Evolutionary conservation across 2,329 filamentous ascomycete genomes (phyloP), one percentile per base, ranked within the genome.

Genomic region (Paraphoma chrysanthemicola): DNA sequence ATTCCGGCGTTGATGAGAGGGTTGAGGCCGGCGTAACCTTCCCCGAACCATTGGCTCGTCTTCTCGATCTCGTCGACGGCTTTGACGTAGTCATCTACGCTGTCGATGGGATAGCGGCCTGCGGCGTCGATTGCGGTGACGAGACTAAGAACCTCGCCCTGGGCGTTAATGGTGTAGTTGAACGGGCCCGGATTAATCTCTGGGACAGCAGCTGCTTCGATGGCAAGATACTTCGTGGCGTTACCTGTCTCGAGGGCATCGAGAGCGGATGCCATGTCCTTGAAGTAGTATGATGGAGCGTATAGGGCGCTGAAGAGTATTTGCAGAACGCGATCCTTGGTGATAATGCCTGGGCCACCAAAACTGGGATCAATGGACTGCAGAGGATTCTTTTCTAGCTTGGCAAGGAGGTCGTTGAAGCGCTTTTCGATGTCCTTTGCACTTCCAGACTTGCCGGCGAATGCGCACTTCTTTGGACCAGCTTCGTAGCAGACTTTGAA

Each of bases 401-500:
- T 49, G 1, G 41, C 14, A 28, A 64, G 47, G 3, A 60, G 41
- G 10, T 38, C 29, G 18, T 54, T 38, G 48, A 56, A 62, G 30
- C 59, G 59, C 14, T 29, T 51, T 38, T 56, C 43, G 23, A 64
- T 39, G 6, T 53, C 51, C 29, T 41, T 36, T 28, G 49, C 46
- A 29, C 14, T 41, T 3, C 12, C 16, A 16, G 57, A 52, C 7
- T 53, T 48, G 3, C 46, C 23, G 12, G 56, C 51, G 33, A 64
- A 58, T 6, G 33, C 11, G 44, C 61, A 64, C n/a, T 52, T 49
- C 29, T 56, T 48, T 11, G 31, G 36, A 6, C 82, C 82, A 29
- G 81, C 84, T 38, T 78, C 71, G 64, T 81, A 78, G 64, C 86
- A 88, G 49, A 81, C 79, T 10, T 75, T 70, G 60, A 82, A 85